A percentile compares a stretch with the other conserved stretches of the same genome.
These are phyloP conservation scores for Tarenaya hassleriana DNA, from an alignment of 345 rosid genomes.

Conservation along the genomic window DNA sequence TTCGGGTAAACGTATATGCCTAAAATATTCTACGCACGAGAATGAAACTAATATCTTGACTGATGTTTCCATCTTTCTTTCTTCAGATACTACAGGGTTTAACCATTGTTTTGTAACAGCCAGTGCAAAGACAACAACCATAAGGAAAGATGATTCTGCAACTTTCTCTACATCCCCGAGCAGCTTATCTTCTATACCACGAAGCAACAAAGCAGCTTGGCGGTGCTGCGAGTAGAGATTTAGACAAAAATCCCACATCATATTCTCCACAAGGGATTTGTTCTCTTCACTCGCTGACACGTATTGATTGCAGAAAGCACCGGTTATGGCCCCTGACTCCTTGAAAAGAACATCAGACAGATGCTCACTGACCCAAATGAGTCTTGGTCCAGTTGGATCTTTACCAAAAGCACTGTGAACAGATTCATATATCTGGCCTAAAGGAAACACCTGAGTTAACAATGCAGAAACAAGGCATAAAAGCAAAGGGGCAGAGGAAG, in stretches of 20 bases:
- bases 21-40: conserved; percentile 80
- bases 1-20: conserved; percentile 78
- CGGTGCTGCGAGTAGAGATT: conserved; percentile 70
- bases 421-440: conserved; percentile 39
- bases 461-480: conserved; percentile 63
- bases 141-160: conserved; percentile 86
- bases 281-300: conserved; percentile 51
- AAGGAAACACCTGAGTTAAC: conserved; percentile 63
- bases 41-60: conserved; percentile 63
- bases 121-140: conserved; percentile 75
- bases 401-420: conserved; percentile 31
- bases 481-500: conserved; percentile 46
- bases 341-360: conserved; percentile 49
- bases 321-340: conserved; percentile 74
- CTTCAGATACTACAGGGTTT: conserved; percentile 42
- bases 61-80: conserved; percentile 57
- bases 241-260: conserved; percentile 72
- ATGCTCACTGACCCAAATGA: conserved; percentile 46
- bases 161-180: conserved; percentile 69
- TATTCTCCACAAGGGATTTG: conserved; percentile 50
- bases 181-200: conserved; percentile 43
- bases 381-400: conserved; percentile 25
- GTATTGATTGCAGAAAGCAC: conserved; percentile 78
- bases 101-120: conserved; percentile 64
- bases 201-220: conserved; percentile 53